Conservation (phyloP, 345 rosid species). For the Murraya paniculata region DNA sequence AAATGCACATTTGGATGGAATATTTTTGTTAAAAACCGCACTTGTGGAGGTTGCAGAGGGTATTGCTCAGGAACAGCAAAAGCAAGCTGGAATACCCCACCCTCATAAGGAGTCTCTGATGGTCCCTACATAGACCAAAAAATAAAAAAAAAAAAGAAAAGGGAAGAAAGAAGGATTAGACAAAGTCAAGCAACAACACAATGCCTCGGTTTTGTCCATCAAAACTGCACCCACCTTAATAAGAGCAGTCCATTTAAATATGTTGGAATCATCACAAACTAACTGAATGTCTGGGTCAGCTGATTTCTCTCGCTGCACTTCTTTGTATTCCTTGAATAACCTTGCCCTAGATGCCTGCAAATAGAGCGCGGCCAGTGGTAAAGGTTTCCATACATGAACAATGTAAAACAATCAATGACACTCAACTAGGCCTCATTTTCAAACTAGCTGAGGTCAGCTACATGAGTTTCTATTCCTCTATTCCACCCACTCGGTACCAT, state of each 20-base stretch:
- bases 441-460: background rate
- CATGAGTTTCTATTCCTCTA: background rate
- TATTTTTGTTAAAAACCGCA: conserved; percentile 91
- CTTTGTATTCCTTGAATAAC: conserved; percentile 95
- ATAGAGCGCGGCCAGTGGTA: background rate
- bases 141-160: background rate
- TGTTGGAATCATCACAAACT: conserved; percentile 92
- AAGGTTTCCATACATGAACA: background rate
- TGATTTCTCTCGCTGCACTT: conserved; percentile 86
- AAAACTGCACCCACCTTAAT: conserved; percentile 56
- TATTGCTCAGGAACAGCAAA: conserved; percentile 95
- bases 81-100: conserved; percentile 94
- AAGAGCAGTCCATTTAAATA: conserved; percentile 98
- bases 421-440: background rate
- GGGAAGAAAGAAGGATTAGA: background rate
- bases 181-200: conserved; percentile 11
- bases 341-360: conserved; percentile 89
- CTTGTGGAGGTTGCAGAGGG: conserved; percentile 99
- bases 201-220: background rate
- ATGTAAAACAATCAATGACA: background rate
- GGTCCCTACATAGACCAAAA: conserved; percentile 55
- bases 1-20: conserved; percentile 99
- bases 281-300: conserved; percentile 95
- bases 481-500: background rate
- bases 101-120: conserved; percentile 96